Conservation (phyloP, 495 filamentous ascomycete genomes). For the Hypoxylon rickii region DNA sequence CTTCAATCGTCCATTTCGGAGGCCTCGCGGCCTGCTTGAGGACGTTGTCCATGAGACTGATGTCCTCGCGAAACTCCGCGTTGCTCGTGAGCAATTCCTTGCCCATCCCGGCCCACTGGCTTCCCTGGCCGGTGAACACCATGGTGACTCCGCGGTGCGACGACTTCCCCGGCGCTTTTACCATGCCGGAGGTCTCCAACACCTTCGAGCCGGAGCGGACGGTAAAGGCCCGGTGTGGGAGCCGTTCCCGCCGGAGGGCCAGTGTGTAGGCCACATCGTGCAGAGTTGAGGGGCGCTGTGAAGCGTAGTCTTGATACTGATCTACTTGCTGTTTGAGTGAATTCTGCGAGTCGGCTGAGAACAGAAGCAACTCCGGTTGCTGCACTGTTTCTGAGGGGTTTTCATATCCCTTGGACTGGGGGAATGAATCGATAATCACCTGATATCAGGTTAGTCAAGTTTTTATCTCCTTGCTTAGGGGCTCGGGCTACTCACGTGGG, state of each 20-base stretch:
- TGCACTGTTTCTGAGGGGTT: not conserved
- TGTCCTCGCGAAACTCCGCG: slow-evolving; percentile 22
- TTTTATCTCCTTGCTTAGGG: not conserved
- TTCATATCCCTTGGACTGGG: not conserved
- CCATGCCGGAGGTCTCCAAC: slow-evolving; percentile 14
- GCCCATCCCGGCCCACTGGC: slow-evolving; percentile 58
- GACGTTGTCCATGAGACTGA: slow-evolving; percentile 36
- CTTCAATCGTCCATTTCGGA: slow-evolving; percentile 35
- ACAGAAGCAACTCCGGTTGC: slow-evolving; percentile 28
- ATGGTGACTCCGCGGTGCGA: slow-evolving; percentile 32
- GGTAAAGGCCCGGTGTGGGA: slow-evolving; percentile 36
- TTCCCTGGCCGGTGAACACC: slow-evolving; percentile 48
- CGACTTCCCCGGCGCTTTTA: slow-evolving; percentile 9
- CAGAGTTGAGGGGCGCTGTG: slow-evolving; percentile 5
- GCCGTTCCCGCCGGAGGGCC: slow-evolving; percentile 33
- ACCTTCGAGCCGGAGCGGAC: slow-evolving; percentile 19
- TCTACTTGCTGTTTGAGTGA: slow-evolving; percentile 23
- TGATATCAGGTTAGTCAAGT: not conserved
- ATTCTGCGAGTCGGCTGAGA: slow-evolving; percentile 30
- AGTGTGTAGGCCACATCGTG: slow-evolving; percentile 41
- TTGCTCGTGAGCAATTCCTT: slow-evolving; percentile 42
- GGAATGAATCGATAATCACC: slow-evolving; percentile 45
- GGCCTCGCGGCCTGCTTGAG: slow-evolving; percentile 14
- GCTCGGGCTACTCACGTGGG: slow-evolving; percentile 39
- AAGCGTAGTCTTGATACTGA: slow-evolving; percentile 22